These are phyloP conservation scores for Plectosphaerella cucumerina DNA, from an alignment of 2,329 filamentous ascomycete genomes.

Conservation along the genomic window DNA sequence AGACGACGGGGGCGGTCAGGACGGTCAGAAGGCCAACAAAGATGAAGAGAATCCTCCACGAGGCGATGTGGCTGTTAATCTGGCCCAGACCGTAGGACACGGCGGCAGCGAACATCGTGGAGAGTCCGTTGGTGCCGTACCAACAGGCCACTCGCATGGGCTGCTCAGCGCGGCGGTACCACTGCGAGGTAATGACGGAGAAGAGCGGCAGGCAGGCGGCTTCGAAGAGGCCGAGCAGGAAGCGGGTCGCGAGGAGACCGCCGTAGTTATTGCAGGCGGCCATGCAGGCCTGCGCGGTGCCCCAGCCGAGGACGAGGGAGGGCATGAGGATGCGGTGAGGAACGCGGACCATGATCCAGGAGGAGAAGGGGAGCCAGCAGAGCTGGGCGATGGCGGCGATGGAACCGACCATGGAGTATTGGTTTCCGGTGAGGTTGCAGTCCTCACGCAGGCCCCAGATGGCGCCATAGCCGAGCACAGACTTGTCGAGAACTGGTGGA, in stretches of 20 bases:
- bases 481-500: slow-evolving; percentile 45
- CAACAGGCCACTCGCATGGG: slow-evolving; percentile 53
- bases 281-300: slow-evolving; percentile 32
- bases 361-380: slow-evolving; percentile 56
- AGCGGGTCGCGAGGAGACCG: slow-evolving; percentile 14
- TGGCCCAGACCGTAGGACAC: slow-evolving; percentile 48
- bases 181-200: slow-evolving; percentile 42
- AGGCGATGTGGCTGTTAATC: slow-evolving; percentile 28
- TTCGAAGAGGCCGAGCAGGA: slow-evolving; percentile 16
- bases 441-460: slow-evolving; percentile 49
- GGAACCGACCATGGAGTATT: slow-evolving; percentile 55
- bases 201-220: slow-evolving; percentile 34
- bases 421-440: slow-evolving; percentile 43
- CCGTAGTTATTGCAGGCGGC: slow-evolving; percentile 11
- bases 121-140: slow-evolving; percentile 45
- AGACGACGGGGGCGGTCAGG: slow-evolving; percentile 51
- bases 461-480: slow-evolving; percentile 52
- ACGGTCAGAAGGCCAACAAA: slow-evolving; percentile 60
- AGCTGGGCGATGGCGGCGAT: slow-evolving; percentile 57
- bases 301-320: slow-evolving; percentile 38
- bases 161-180: slow-evolving; percentile 51
- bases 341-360: slow-evolving; percentile 55
- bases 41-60: slow-evolving; percentile 52
- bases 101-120: slow-evolving; percentile 52
- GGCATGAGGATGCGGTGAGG: slow-evolving; percentile 57